Percentiles rank a stretch among this genome's conserved stretches.
Conservation (phyloP, 2,329 filamentous ascomycete genomes). For the Plenodomus lindquistii region DNA sequence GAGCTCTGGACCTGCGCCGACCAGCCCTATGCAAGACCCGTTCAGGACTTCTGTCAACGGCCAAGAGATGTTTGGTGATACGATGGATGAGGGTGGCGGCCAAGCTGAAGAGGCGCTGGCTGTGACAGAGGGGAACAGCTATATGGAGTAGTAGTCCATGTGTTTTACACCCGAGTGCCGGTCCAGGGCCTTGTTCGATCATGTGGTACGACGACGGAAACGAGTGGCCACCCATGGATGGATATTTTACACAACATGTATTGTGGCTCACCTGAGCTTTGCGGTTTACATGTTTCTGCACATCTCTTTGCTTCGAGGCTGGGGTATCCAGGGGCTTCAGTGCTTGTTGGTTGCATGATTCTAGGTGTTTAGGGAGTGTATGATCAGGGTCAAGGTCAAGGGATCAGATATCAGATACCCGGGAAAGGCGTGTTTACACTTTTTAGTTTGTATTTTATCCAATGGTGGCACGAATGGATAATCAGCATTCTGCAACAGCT, state of each 20-base stretch:
- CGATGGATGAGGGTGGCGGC: slow-evolving; percentile 40
- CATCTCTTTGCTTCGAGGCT: slow-evolving; percentile 12
- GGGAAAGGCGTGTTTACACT: slow-evolving; percentile 14
- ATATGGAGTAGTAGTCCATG: slow-evolving; percentile 31
- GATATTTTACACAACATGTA: slow-evolving; percentile 1
- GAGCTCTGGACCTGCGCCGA: slow-evolving; percentile 30
- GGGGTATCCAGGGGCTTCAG: slow-evolving; percentile 1
- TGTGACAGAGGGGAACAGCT: slow-evolving; percentile 39
- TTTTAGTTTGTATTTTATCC: slow-evolving; percentile 10
- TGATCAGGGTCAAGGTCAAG: slow-evolving; percentile 3
- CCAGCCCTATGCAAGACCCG: slow-evolving; percentile 41
- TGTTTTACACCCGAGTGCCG: slow-evolving; percentile 1
- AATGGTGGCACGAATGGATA: slow-evolving; percentile 11
- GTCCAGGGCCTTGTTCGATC: too few relatives aligned
- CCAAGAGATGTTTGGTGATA: slow-evolving; percentile 43
- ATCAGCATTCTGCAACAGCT: slow-evolving; percentile 1
- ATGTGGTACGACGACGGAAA: too few relatives aligned
- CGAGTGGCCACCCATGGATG: slow-evolving; percentile 17
- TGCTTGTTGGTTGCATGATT: slow-evolving; percentile 13
- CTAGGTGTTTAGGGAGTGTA: slow-evolving; percentile 14
- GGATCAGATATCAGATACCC: slow-evolving; percentile 26
- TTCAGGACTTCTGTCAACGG: slow-evolving; percentile 44
- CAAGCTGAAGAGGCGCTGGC: slow-evolving; percentile 45
- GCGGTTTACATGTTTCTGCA: slow-evolving; percentile 10
- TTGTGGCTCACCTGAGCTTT: neutral